These are phyloP conservation scores for Fomitopsis schrenkii DNA, from an alignment of 1,284 basidiomycete species.

Conservation along the genomic window DNA sequence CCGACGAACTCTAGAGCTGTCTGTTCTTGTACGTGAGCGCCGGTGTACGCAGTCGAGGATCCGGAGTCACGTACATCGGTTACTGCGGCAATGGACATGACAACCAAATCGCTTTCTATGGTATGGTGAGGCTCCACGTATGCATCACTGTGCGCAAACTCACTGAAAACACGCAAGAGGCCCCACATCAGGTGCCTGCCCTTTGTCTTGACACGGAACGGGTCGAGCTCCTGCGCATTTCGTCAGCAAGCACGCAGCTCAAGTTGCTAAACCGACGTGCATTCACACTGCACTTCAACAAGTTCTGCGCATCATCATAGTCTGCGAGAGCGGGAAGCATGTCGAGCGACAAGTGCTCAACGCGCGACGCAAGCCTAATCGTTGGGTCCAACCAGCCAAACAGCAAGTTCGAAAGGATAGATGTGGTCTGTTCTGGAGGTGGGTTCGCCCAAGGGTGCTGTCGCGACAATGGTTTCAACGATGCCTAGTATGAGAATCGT, in stretches of 20 bases:
- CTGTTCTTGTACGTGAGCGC: too few species aligned
- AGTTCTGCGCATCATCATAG: slow-evolving; percentile 38
- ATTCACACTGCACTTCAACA: slow-evolving; percentile 33
- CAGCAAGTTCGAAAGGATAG: slow-evolving; percentile 23
- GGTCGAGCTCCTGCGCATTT: slow-evolving; percentile 29
- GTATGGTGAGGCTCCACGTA: too few species aligned
- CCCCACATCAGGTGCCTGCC: slow-evolving; percentile 24
- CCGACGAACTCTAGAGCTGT: slow-evolving; percentile 43
- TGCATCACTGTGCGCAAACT: background rate
- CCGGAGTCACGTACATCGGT: background rate
- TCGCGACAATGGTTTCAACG: background rate
- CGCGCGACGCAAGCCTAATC: slow-evolving; percentile 26
- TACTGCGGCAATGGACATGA: slow-evolving; percentile 16
- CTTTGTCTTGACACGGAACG: slow-evolving; percentile 17
- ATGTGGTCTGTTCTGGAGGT: slow-evolving; percentile 34
- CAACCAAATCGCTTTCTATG: slow-evolving; percentile 18
- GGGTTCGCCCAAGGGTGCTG: slow-evolving; percentile 21
- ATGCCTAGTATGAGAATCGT: too few species aligned
- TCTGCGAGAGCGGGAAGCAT: slow-evolving; percentile 44
- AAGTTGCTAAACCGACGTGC: slow-evolving; percentile 10
- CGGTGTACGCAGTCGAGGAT: too few species aligned
- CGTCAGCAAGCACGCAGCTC: too few species aligned
- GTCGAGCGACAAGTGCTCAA: slow-evolving; percentile 27
- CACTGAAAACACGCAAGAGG: slow-evolving; percentile 20
- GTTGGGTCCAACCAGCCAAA: slow-evolving; percentile 30